These are phyloP conservation scores for Mollisiaceae sp. DNA, from an alignment of 2,329 filamentous ascomycete species.

Conservation along the genomic window DNA sequence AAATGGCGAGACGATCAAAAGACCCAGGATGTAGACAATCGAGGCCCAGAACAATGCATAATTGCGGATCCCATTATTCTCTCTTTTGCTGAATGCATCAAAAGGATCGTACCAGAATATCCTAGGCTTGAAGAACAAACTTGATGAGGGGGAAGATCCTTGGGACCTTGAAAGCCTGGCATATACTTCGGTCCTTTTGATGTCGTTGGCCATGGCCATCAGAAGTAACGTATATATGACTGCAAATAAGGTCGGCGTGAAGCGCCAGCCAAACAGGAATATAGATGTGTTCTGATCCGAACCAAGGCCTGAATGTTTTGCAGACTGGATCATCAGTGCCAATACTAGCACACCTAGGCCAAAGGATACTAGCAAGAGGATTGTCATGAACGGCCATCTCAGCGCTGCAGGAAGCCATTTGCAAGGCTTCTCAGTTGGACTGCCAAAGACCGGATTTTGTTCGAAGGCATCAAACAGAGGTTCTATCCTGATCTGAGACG, in stretches of 20 bases:
- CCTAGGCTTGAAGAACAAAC: slow-evolving; percentile 21
- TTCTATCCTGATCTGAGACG: neutral
- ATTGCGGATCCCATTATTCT: slow-evolving; percentile 24
- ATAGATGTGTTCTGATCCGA: slow-evolving; percentile 14
- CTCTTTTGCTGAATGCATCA: slow-evolving; percentile 21
- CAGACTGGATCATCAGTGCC: slow-evolving; percentile 18
- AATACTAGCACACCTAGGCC: slow-evolving; percentile 20
- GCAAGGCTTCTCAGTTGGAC: slow-evolving; percentile 6
- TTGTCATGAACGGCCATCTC: slow-evolving; percentile 19
- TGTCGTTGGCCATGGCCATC: slow-evolving; percentile 22
- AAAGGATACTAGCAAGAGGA: slow-evolving; percentile 20
- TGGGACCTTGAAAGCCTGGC: slow-evolving; percentile 24
- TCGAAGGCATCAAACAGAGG: neutral
- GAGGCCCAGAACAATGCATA: slow-evolving; percentile 27
- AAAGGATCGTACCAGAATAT: slow-evolving; percentile 23
- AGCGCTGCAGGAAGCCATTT: slow-evolving; percentile 25
- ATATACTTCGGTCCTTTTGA: slow-evolving; percentile 26
- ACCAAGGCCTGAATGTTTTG: slow-evolving; percentile 22
- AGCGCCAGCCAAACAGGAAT: slow-evolving; percentile 28
- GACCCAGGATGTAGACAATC: slow-evolving; percentile 23
- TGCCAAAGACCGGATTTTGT: neutral
- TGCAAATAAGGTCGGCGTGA: slow-evolving; percentile 26
- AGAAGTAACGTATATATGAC: slow-evolving; percentile 26
- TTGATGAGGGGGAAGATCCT: slow-evolving; percentile 18
- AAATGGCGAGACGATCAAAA: slow-evolving; percentile 28